A percentile compares a stretch with the other conserved stretches of the same genome.
phyloP scores from a whole-genome alignment of 75 land plant genomes.

The Adiantum capillusveneris region DNA sequence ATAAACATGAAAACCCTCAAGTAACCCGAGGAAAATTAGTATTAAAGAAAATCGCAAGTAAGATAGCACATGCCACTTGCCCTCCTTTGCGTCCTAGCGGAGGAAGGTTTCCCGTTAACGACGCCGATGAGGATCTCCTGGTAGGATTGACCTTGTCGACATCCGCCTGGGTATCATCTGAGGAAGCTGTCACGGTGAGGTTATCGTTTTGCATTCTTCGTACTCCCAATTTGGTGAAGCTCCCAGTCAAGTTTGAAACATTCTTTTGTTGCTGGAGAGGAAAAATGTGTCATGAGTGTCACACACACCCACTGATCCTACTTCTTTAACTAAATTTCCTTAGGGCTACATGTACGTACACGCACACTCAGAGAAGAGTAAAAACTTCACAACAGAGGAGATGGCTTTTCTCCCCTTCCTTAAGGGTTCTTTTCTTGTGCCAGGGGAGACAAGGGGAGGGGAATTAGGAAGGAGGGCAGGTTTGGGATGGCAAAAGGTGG shows the following conservation, averaged over 20 bases:
- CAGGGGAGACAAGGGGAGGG: no score
- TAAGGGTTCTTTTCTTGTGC: no score
- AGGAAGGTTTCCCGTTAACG: background rate
- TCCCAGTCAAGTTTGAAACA: background rate
- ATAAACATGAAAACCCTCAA: background rate
- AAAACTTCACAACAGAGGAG: no score
- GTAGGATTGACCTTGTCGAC: background rate
- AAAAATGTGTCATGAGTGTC: no score
- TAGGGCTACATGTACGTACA: no score
- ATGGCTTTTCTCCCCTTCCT: no score
- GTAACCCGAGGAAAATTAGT: background rate
- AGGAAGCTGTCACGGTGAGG: background rate
- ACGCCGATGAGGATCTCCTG: background rate
- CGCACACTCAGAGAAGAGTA: no score
- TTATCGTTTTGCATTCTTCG: background rate
- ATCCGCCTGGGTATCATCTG: background rate
- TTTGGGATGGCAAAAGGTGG: no score
- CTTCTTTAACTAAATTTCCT: no score
- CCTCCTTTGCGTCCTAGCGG: constrained; percentile 1
- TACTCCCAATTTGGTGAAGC: background rate
- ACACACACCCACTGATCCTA: no score
- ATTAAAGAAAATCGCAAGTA: background rate
- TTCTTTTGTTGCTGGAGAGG: background rate
- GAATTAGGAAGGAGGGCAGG: no score
- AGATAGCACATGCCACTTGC: background rate